Evolutionary conservation across 768 basidiomycete species (phyloP).

Genomic region (Boletus sensibilis): DNA sequence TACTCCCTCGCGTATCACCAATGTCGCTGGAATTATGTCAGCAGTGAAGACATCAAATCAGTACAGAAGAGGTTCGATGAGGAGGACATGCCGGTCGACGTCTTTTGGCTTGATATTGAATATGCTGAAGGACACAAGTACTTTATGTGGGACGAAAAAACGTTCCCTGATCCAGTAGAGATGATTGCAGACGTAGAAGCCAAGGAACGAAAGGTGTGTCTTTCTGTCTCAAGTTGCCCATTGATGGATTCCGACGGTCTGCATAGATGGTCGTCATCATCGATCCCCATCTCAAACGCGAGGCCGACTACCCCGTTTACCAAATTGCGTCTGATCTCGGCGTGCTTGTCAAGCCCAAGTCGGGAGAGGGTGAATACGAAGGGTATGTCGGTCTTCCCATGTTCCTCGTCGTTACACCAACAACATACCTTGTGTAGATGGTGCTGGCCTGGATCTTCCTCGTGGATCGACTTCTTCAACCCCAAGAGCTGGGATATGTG

Average conservation of each 20-base stretch:
- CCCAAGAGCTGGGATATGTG: slow-evolving; percentile 89
- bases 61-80: slow-evolving; percentile 91
- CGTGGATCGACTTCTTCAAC: slow-evolving; percentile 98
- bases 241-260: neutral
- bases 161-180: slow-evolving; percentile 90
- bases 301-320: slow-evolving; percentile 77
- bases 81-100: slow-evolving; percentile 92
- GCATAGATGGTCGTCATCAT: slow-evolving; percentile 94
- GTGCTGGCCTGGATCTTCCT: slow-evolving; percentile 97
- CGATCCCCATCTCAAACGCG: slow-evolving; percentile 93
- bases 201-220: slow-evolving; percentile 73
- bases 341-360: slow-evolving; percentile 77
- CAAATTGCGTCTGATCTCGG: slow-evolving; percentile 79
- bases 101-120: slow-evolving; percentile 97
- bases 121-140: slow-evolving; percentile 93
- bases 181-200: slow-evolving; percentile 91
- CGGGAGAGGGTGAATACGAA: slow-evolving; percentile 83
- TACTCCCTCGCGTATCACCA: slow-evolving; percentile 96
- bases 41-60: slow-evolving; percentile 79
- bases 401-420: neutral
- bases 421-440: slow-evolving; percentile 43
- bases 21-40: slow-evolving; percentile 97
- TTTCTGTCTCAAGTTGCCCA: neutral
- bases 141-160: slow-evolving; percentile 93
- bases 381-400: slow-evolving; percentile 41